Evolutionary conservation across 2,329 filamentous ascomycete species (phyloP).

Genomic region (Stagonosporopsis cucurbitacearum): DNA sequence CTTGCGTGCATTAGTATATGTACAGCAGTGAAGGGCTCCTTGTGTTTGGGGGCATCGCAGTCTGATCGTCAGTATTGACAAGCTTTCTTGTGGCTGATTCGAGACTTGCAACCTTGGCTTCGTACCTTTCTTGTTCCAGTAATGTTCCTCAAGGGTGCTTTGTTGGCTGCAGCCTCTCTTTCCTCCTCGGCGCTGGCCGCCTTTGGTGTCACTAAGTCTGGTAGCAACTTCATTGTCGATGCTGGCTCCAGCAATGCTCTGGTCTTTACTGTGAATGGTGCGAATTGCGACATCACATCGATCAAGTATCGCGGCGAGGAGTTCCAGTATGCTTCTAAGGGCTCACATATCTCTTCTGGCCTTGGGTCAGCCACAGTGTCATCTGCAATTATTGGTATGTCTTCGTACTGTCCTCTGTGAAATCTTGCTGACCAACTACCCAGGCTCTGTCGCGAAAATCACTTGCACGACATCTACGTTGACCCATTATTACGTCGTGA

Average conservation of each 20-base stretch:
- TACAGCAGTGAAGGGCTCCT: slow-evolving; percentile 3
- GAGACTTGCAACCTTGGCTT: slow-evolving; percentile 3
- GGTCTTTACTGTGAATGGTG: slow-evolving; percentile 47
- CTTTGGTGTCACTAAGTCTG: slow-evolving; percentile 45
- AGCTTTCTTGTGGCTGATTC: slow-evolving; percentile 3
- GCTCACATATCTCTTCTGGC: slow-evolving; percentile 65
- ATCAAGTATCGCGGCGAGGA: slow-evolving; percentile 66
- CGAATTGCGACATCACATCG: slow-evolving; percentile 69
- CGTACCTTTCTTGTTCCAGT: background rate
- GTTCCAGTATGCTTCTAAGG: slow-evolving; percentile 61
- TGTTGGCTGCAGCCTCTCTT: slow-evolving; percentile 37
- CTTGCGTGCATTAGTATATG: slow-evolving; percentile 9
- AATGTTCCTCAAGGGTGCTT: slow-evolving; percentile 37
- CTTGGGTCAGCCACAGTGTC: slow-evolving; percentile 65
- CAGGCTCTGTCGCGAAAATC: slow-evolving; percentile 58
- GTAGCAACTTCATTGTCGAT: slow-evolving; percentile 42
- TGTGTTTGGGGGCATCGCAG: background rate
- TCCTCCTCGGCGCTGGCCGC: slow-evolving; percentile 40
- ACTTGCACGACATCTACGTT: slow-evolving; percentile 66
- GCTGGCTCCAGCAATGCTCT: slow-evolving; percentile 43
- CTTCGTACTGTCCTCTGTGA: background rate
- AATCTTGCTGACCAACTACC: background rate
- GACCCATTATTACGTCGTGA: slow-evolving; percentile 69
- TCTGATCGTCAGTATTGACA: background rate
- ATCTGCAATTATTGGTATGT: slow-evolving; percentile 42